These are phyloP conservation scores for Pseudogymnoascus sp. DNA, from an alignment of 2,329 filamentous ascomycete species.

Conservation along the genomic window DNA sequence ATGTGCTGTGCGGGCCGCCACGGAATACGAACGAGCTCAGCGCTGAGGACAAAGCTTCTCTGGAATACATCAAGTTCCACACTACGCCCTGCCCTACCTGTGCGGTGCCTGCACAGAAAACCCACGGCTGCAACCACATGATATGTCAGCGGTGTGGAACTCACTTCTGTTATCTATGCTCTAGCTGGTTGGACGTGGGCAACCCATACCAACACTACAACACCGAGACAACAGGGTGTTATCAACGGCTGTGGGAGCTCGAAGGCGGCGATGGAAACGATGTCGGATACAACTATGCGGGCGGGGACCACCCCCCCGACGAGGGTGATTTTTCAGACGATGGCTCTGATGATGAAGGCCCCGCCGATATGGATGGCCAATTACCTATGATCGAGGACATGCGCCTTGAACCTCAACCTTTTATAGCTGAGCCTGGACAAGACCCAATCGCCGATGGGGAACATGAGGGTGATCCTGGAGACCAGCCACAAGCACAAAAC, in stretches of 20 bases:
- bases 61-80: constrained; percentile 74
- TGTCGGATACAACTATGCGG: constrained; percentile 24
- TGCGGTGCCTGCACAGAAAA: constrained; percentile 77
- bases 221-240: constrained; percentile 60
- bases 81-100: constrained; percentile 89
- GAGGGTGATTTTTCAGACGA: not conserved
- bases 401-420: not conserved
- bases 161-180: constrained; percentile 94
- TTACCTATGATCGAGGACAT: not conserved
- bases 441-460: not conserved
- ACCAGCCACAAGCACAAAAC: constrained; percentile 16
- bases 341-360: constrained; percentile 10
- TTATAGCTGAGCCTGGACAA: constrained; percentile 5
- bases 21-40: constrained; percentile 64
- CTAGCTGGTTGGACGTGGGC: constrained; percentile 69
- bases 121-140: constrained; percentile 95
- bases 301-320: constrained; percentile 12
- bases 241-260: constrained; percentile 82
- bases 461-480: not conserved
- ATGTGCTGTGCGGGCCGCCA: constrained; percentile 60
- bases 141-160: constrained; percentile 81
- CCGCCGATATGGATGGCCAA: not conserved
- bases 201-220: constrained; percentile 93
- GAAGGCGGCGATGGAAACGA: constrained; percentile 65
- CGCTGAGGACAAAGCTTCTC: constrained; percentile 76